These are phyloP conservation scores for Monascus purpureus DNA, from an alignment of 495 filamentous ascomycete genomes.

Conservation along the genomic window DNA sequence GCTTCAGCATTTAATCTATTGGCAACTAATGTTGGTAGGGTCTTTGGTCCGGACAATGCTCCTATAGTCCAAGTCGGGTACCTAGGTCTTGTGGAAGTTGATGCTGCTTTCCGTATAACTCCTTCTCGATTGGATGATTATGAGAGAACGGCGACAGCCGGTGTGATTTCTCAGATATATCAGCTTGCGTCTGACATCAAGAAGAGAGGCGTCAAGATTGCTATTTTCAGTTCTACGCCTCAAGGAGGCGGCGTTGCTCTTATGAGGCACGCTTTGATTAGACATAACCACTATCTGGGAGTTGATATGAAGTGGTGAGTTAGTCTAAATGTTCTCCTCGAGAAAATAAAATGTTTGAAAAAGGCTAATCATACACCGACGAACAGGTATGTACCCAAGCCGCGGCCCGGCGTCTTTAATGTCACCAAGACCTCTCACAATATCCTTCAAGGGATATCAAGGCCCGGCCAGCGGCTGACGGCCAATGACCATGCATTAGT, in stretches of 20 bases:
- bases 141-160: slow-evolving; percentile 40
- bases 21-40: slow-evolving; percentile 21
- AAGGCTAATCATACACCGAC: background rate
- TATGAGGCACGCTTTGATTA: slow-evolving; percentile 74
- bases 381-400: slow-evolving; percentile 61
- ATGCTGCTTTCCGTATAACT: slow-evolving; percentile 47
- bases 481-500: slow-evolving; percentile 45
- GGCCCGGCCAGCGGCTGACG: slow-evolving; percentile 45
- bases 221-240: slow-evolving; percentile 77
- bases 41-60: slow-evolving; percentile 62
- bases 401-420: slow-evolving; percentile 69
- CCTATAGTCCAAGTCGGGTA: slow-evolving; percentile 66
- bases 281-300: slow-evolving; percentile 54
- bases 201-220: slow-evolving; percentile 51
- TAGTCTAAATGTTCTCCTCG: slow-evolving; percentile 3
- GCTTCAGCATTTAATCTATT: slow-evolving; percentile 1
- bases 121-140: slow-evolving; percentile 51
- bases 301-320: slow-evolving; percentile 65
- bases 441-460: slow-evolving; percentile 72
- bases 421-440: slow-evolving; percentile 90
- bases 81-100: slow-evolving; percentile 61
- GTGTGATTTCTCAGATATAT: slow-evolving; percentile 57
- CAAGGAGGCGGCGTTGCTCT: slow-evolving; percentile 80
- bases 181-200: slow-evolving; percentile 56
- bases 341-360: slow-evolving; percentile 1